Conservation (phyloP, 1,284 basidiomycete genomes). For the Kalmanozyma brasiliensis region DNA sequence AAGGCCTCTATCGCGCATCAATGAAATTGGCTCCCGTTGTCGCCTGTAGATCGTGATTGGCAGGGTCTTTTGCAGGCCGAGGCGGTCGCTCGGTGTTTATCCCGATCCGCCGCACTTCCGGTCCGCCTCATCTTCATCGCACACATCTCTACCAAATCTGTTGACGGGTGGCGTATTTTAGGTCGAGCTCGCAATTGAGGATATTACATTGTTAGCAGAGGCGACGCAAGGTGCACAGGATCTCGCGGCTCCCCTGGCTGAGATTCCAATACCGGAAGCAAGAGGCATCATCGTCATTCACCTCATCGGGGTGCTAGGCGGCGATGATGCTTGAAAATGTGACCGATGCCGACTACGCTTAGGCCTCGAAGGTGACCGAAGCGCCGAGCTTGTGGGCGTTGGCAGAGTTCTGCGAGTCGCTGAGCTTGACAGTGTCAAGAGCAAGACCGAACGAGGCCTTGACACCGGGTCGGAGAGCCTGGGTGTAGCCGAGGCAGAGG, state of each 20-base stretch:
- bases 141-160: neutral
- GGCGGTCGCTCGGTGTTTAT: neutral
- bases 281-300: constrained; percentile 14
- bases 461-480: constrained; percentile 78
- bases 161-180: constrained; percentile 4
- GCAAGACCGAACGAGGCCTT: constrained; percentile 84
- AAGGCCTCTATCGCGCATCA: no score
- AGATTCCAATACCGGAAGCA: constrained; percentile 12
- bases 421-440: constrained; percentile 67
- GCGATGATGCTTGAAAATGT: no score
- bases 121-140: no score
- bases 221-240: neutral
- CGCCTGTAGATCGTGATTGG: no score
- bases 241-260: neutral
- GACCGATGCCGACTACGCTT: no score
- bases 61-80: no score
- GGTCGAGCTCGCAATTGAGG: constrained; percentile 20
- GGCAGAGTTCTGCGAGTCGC: constrained; percentile 60
- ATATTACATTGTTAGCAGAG: constrained; percentile 28
- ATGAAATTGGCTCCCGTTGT: no score
- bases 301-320: no score
- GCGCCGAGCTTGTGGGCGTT: constrained; percentile 73
- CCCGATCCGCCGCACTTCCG: neutral
- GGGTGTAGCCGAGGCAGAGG: constrained; percentile 65
- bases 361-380: constrained; percentile 72